Evolutionary conservation across 202 grass and related monocot genomes (phyloP).

Genomic region (Saccharum hybrid): DNA sequence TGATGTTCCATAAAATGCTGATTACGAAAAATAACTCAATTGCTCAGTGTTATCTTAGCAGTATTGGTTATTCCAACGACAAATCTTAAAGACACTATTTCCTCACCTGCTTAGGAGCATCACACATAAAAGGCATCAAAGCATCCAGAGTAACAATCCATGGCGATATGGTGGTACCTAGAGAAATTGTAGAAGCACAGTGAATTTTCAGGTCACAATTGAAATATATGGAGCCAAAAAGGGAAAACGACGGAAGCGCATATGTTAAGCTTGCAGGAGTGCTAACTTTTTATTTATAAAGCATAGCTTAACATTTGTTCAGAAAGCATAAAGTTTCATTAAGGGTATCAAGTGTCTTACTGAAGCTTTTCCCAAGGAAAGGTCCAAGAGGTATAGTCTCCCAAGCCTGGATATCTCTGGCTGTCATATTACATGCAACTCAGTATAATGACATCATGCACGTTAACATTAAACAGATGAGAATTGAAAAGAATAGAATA

Average conservation of each 20-base stretch:
- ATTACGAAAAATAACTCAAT: not conserved
- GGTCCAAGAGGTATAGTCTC: constrained; percentile 95
- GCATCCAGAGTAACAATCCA: constrained; percentile 99
- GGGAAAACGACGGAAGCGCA: constrained; percentile 9
- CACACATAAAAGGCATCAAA: constrained; percentile 82
- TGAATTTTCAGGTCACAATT: not conserved
- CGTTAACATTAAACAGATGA: not conserved
- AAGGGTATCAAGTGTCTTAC: constrained; percentile 52
- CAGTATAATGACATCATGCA: constrained; percentile 35
- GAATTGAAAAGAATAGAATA: constrained; percentile 49
- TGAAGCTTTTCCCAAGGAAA: constrained; percentile 98
- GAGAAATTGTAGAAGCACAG: constrained; percentile 11
- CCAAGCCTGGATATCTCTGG: constrained; percentile 98
- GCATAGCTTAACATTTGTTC: not conserved
- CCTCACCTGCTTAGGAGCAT: constrained; percentile 82
- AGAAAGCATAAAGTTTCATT: not conserved
- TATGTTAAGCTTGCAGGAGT: constrained; percentile 3
- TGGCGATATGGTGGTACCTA: constrained; percentile 90
- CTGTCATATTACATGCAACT: constrained; percentile 55
- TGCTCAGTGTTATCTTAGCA: not conserved
- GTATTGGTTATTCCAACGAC: not conserved
- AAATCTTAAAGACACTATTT: constrained; percentile 41
- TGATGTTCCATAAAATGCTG: constrained; percentile 5
- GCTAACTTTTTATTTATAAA: not conserved
- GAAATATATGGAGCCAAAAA: constrained; percentile 5